Evolutionary conservation across 176 grass and related monocot genomes (phyloP).

Genomic region (Carex cristatella): DNA sequence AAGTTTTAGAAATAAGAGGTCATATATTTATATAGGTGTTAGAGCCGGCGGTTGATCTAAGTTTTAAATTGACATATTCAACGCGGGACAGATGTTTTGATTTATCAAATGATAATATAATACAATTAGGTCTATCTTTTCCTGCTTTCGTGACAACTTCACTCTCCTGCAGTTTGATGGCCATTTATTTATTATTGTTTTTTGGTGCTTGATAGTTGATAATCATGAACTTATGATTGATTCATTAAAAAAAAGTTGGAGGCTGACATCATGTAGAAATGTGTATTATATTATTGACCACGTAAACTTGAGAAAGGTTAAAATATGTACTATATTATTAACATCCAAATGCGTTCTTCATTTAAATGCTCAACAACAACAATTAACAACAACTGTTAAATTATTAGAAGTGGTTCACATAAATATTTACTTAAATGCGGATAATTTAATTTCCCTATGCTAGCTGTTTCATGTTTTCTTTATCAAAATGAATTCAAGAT

Average conservation of each 20-base stretch:
- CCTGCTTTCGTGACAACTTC: neutral
- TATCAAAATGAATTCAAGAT: neutral
- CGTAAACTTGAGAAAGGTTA: neutral
- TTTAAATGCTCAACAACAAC: neutral
- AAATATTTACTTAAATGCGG: no score
- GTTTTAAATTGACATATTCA: neutral
- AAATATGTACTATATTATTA: neutral
- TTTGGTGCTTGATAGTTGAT: neutral
- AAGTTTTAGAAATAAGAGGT: neutral
- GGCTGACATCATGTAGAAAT: slow-evolving; percentile 5
- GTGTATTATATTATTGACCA: neutral
- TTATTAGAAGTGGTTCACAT: no score
- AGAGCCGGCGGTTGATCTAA: neutral
- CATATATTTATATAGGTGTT: neutral
- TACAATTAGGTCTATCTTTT: neutral
- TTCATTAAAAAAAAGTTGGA: neutral
- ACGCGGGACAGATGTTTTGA: neutral
- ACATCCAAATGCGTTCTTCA: neutral
- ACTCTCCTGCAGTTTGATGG: neutral
- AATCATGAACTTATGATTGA: neutral
- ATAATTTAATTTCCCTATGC: neutral
- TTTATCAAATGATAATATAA: neutral
- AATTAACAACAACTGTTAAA: neutral
- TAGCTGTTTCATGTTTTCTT: neutral
- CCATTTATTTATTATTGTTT: no score